phyloP scores from a whole-genome alignment of 2,329 filamentous ascomycete genomes.

The Cladophialophora exuberans region DNA sequence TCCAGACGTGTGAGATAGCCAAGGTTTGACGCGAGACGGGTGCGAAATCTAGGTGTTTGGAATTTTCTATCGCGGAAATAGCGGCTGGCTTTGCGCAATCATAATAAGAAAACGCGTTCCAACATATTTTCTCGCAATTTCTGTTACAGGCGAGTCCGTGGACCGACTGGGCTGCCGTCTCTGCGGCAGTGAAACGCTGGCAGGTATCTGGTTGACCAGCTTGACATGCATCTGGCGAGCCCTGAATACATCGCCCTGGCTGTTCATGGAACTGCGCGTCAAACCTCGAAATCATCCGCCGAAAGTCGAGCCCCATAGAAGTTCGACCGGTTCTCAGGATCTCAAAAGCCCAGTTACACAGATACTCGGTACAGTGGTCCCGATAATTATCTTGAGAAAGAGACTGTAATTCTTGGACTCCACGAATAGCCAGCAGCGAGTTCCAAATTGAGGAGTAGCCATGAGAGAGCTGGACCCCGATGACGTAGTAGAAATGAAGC shows the following conservation, averaged over 20 bases:
- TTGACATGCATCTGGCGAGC: background rate
- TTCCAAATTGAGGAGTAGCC: constrained; percentile 3
- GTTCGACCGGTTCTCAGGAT: constrained; percentile 7
- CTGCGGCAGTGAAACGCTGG: constrained; percentile 8
- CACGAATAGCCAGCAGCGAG: constrained; percentile 3
- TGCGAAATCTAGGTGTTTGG: background rate
- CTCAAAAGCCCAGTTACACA: constrained; percentile 8
- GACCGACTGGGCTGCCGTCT: background rate
- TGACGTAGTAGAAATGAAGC: constrained; percentile 10
- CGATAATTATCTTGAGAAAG: background rate
- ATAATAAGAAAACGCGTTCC: background rate
- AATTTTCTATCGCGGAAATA: background rate
- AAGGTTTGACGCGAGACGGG: constrained; percentile 4
- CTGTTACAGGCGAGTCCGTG: background rate
- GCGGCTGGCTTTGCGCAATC: constrained; percentile 3
- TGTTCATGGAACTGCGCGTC: background rate
- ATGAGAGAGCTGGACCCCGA: constrained; percentile 4
- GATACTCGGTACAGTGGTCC: constrained; percentile 1
- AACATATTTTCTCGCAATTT: background rate
- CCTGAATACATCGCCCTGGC: background rate
- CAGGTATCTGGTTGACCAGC: background rate
- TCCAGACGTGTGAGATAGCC: constrained; percentile 10
- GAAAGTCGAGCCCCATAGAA: constrained; percentile 5
- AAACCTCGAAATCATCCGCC: constrained; percentile 4
- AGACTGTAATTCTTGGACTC: background rate